A percentile compares a stretch with the other conserved stretches of the same genome.
These are phyloP conservation scores for Amanita rubescens DNA, from an alignment of 768 basidiomycete genomes.

Conservation along the genomic window DNA sequence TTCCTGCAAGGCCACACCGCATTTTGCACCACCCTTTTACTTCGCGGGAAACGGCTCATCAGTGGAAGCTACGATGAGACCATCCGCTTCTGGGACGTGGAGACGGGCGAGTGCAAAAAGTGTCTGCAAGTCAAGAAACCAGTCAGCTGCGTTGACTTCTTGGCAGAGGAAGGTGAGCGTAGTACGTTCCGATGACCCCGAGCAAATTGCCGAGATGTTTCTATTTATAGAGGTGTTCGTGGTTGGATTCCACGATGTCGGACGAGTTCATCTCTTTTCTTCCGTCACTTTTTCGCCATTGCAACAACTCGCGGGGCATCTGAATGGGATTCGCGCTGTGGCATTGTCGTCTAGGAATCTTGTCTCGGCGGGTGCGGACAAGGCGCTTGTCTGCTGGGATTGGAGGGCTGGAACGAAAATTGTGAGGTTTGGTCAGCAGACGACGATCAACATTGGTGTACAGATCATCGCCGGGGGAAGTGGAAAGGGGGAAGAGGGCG, in stretches of 20 bases:
- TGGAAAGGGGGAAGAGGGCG: slow-evolving; percentile 47
- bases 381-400: slow-evolving; percentile 83
- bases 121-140: slow-evolving; percentile 83
- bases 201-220: not conserved
- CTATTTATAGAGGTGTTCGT: slow-evolving; percentile 74
- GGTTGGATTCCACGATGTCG: slow-evolving; percentile 89
- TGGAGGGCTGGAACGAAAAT: slow-evolving; percentile 87
- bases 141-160: slow-evolving; percentile 84
- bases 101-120: slow-evolving; percentile 54
- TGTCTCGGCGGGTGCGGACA: slow-evolving; percentile 74
- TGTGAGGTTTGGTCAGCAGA: slow-evolving; percentile 88
- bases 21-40: slow-evolving; percentile 76
- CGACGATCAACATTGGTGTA: slow-evolving; percentile 86
- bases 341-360: slow-evolving; percentile 80
- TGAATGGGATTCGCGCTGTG: slow-evolving; percentile 87
- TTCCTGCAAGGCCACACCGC: slow-evolving; percentile 83
- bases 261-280: slow-evolving; percentile 84
- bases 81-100: slow-evolving; percentile 87
- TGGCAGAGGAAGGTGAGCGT: slow-evolving; percentile 49
- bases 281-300: slow-evolving; percentile 78
- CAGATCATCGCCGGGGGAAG: slow-evolving; percentile 58
- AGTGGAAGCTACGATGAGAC: slow-evolving; percentile 91
- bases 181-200: not conserved
- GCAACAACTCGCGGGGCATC: slow-evolving; percentile 78
- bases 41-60: slow-evolving; percentile 75